Evolutionary conservation across 305 asterid species (phyloP).

Genomic region (Nicotiana rustica): DNA sequence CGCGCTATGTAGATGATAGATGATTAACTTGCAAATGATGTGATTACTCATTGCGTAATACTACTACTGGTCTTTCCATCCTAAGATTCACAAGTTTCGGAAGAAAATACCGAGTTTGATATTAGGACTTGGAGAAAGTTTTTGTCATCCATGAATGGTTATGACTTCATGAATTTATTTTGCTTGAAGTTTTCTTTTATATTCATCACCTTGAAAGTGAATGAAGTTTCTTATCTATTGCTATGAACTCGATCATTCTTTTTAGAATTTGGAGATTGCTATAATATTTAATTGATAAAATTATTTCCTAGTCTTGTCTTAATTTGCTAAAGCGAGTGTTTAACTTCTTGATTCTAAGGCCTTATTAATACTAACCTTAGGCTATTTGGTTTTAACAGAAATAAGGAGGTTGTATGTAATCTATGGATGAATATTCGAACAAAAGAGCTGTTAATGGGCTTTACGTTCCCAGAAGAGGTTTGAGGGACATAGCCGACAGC

Average conservation of each 20-base stretch:
- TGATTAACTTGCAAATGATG: neutral
- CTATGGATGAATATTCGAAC: slow-evolving; percentile 61
- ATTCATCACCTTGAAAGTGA: slow-evolving; percentile 3
- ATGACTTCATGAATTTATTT: neutral
- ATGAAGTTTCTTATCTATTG: neutral
- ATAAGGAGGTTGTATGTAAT: slow-evolving; percentile 9
- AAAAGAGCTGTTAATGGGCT: slow-evolving; percentile 54
- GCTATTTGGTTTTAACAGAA: slow-evolving; percentile 29
- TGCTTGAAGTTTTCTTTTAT: neutral
- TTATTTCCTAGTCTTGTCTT: neutral
- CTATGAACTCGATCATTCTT: neutral
- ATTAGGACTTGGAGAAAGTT: neutral
- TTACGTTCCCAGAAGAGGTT: slow-evolving; percentile 54
- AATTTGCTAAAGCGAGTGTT: neutral
- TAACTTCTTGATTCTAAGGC: neutral
- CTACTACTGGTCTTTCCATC: neutral
- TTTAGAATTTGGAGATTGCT: neutral
- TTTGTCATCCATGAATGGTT: neutral
- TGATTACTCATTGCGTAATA: neutral
- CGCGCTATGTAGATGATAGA: neutral
- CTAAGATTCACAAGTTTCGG: neutral
- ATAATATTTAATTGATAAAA: neutral
- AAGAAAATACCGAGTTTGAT: neutral
- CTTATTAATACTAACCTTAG: neutral
- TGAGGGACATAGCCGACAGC: slow-evolving; percentile 45